These are phyloP conservation scores for Globisporangium ultimum DNA, from an alignment of 352 stramenopile genomes.

Conservation along the genomic window DNA sequence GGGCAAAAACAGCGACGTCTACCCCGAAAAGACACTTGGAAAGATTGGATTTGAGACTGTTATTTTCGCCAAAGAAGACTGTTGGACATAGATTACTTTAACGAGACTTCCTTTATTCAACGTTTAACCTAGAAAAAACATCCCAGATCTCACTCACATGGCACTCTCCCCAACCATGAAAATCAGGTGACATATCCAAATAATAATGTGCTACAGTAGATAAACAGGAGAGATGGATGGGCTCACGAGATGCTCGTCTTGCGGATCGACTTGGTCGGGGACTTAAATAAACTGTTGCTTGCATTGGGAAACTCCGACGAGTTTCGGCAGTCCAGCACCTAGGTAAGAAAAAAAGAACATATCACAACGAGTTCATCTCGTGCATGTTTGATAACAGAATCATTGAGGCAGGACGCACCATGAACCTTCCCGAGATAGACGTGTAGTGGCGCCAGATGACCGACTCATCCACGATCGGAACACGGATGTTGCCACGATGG, in stretches of 20 bases:
- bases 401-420: constrained; percentile 31
- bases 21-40: constrained; percentile 1
- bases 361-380: background rate
- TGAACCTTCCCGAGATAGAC: constrained; percentile 59
- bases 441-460: constrained; percentile 77
- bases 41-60: background rate
- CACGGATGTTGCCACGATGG: constrained; percentile 59
- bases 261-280: constrained; percentile 17
- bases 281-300: constrained; percentile 21
- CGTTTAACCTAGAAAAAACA: too few relatives aligned
- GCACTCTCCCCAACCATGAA: background rate
- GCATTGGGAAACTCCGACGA: constrained; percentile 11
- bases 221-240: background rate
- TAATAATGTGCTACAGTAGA: background rate
- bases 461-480: constrained; percentile 69
- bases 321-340: constrained; percentile 29
- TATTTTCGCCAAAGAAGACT: background rate
- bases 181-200: constrained; percentile 1
- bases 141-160: too few relatives aligned
- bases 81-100: background rate
- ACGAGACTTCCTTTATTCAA: too few relatives aligned
- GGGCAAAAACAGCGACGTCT: background rate
- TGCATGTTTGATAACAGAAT: constrained; percentile 1
- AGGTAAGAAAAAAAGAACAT: background rate
- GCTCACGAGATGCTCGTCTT: constrained; percentile 35